Base-by-base conservation (phyloP, 202 grass and related monocot species). In the Saccharum hybrid region DNA sequence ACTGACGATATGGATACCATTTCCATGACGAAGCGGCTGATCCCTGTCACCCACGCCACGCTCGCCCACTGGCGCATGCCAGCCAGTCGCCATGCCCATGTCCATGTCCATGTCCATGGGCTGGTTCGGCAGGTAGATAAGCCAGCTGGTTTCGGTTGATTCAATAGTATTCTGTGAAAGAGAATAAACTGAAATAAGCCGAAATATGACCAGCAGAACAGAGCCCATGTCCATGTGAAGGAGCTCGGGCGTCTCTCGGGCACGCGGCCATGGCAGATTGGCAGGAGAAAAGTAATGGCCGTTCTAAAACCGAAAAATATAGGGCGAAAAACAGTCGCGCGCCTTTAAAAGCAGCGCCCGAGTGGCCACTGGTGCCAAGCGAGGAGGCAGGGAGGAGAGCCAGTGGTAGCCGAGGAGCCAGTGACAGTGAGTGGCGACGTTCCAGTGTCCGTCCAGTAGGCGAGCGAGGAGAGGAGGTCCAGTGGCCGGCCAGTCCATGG, bases 291-390 rank as follows among this genome's bases (percentile, higher is more conserved):
- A 81, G 11, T 48, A 76, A 83, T 79, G 72, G 65, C 77, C 76
- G 65, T 74, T 39, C 10, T 72, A n/a, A 72, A 64, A 79, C 61
- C 61, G 63, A 80, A 79, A 73, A 88, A 69, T 60, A 45, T 12
- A 52, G 3, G 9, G 8, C 10, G 33, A 13, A 66, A 38, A 37
- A 56, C 79, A 51, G 48, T 40, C 5, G 1, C 5, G 10, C 14
- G 2, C 0, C 88, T 90, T 90, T 90, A 86, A 90, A 90, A 86
- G 79, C 79, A 74, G 83, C 66, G 83, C 83, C 38, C 13, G 60
- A 11, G 21, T 60, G 57, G 21, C n/a, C 6, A 54, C 16, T 8
- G 5, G 18, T 56, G 19, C 19, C 19, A 57, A 57, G 52, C 7
- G 52, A 57, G 52, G 51, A 19, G 71, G 82, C 81, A 65, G 57